Base-by-base conservation (phyloP, 2,329 filamentous ascomycete species). In the Fusarium caatingaense region DNA sequence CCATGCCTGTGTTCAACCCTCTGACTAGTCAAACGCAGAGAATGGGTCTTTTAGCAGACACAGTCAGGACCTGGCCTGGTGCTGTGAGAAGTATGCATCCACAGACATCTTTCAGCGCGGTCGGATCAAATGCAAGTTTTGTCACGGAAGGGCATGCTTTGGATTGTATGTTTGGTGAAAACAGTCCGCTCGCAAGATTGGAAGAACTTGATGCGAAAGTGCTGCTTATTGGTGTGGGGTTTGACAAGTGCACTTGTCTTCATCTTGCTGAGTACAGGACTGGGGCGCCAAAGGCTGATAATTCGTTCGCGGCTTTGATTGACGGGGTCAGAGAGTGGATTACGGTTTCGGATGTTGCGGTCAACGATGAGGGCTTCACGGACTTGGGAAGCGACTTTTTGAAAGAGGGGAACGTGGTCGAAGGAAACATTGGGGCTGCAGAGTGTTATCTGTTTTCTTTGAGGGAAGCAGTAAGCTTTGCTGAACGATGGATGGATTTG, bases 251-350 rank as follows among this genome's bases (percentile, higher is more conserved):
- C 11, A 64, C 49, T 2, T 49, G 59, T n/a, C 32, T 64, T 23
- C 60, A 64, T 30, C 23, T 64, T 2, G 60, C 59, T 4, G 58
- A 64, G 28, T 64, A 63, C 12, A 56, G 60, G 8, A 25, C 20
- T 13, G 20, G 21, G 2, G 11, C 42, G 8, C 15, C 23, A 1
- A 63, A 27, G 18, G 28, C 18, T 16, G 23, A 48, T 13, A 32
- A 7, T 8, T 56, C 42, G 12, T 64, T 64, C 8, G 58, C 58
- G 2, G 1, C 21, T 11, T 15, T 20, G 6, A 28, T 63, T n/a
- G 13, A 45, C 3, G 34, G 59, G 3, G 4, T 1, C 1, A 37
- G 48, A n/a, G 0, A 32, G 25, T 64, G 60, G 49, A 23, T n/a
- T 3, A 49, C 42, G 1, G 48, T 56, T 5, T 49, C 44, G 6